These are phyloP conservation scores for Pyrus pyrifolia DNA, from an alignment of 306 rosid species.

Conservation along the genomic window DNA sequence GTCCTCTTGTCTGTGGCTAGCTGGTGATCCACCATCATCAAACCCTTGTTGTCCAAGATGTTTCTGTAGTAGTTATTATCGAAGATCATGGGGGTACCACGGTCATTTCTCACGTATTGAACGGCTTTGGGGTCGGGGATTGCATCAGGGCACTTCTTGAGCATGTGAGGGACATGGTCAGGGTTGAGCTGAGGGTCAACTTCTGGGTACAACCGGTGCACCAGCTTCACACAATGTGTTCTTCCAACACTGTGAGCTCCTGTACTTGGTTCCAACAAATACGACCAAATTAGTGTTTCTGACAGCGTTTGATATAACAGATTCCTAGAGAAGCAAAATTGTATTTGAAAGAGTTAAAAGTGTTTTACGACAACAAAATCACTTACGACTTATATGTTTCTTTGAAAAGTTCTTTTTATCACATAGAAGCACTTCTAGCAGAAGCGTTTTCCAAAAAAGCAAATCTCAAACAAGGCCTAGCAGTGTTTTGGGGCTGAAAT, in stretches of 20 bases:
- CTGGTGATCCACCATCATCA: slow-evolving; percentile 75
- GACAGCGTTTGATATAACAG: no score
- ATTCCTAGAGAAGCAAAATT: background rate
- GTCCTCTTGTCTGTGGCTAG: slow-evolving; percentile 83
- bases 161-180: slow-evolving; percentile 77
- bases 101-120: slow-evolving; percentile 90
- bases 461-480: no score
- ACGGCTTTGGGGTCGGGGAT: slow-evolving; percentile 97
- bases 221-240: slow-evolving; percentile 93
- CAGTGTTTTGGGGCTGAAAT: no score
- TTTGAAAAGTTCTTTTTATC: background rate
- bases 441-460: background rate
- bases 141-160: slow-evolving; percentile 85
- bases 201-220: slow-evolving; percentile 95
- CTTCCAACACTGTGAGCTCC: slow-evolving; percentile 97
- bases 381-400: no score
- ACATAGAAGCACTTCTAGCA: background rate
- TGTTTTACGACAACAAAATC: background rate
- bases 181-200: slow-evolving; percentile 76
- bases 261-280: slow-evolving; percentile 6
- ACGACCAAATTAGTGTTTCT: background rate
- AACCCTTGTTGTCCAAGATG: slow-evolving; percentile 89
- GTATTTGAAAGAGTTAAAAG: no score
- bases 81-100: slow-evolving; percentile 87
- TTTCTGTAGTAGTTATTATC: slow-evolving; percentile 97